A percentile compares a stretch with the other conserved stretches of the same genome.
Conservation (phyloP, 306 rosid genomes). For the Vigna nakashimae region DNA sequence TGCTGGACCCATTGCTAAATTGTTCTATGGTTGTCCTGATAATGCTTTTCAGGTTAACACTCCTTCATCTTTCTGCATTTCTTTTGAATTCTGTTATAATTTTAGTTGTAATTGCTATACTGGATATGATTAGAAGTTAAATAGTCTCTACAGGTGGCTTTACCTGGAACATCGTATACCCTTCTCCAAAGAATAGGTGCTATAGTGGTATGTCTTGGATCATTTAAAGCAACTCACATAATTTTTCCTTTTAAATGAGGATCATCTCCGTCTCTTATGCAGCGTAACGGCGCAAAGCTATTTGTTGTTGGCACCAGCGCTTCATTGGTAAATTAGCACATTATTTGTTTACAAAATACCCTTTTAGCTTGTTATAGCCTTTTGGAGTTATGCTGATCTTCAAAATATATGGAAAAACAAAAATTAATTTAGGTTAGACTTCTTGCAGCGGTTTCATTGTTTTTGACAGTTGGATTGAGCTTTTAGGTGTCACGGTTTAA, state of each 20-base stretch:
- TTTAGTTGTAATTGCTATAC: constrained; percentile 1
- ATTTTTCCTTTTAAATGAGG: constrained; percentile 35
- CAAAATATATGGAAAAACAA: neutral
- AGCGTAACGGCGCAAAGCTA: constrained; percentile 93
- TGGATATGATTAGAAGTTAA: constrained; percentile 10
- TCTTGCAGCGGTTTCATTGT: constrained; percentile 13
- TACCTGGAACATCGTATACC: constrained; percentile 63
- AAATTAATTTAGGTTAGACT: neutral
- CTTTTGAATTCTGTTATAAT: neutral
- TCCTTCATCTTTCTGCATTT: constrained; percentile 18
- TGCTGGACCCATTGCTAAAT: constrained; percentile 78
- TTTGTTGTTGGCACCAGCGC: constrained; percentile 91
- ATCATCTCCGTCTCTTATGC: constrained; percentile 57
- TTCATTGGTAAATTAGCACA: constrained; percentile 52
- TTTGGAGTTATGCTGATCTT: constrained; percentile 17
- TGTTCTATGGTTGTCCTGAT: constrained; percentile 95
- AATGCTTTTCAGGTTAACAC: constrained; percentile 89
- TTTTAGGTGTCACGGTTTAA: neutral
- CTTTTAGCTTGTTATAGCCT: constrained; percentile 25
- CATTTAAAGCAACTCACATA: constrained; percentile 35
- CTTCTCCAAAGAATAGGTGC: constrained; percentile 69
- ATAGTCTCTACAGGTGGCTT: constrained; percentile 55
- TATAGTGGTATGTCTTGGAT: constrained; percentile 69
- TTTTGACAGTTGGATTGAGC: neutral
- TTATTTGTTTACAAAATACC: constrained; percentile 3